Base-by-base conservation (phyloP, 352 stramenopile species). In the Phytophthora quininea region DNA sequence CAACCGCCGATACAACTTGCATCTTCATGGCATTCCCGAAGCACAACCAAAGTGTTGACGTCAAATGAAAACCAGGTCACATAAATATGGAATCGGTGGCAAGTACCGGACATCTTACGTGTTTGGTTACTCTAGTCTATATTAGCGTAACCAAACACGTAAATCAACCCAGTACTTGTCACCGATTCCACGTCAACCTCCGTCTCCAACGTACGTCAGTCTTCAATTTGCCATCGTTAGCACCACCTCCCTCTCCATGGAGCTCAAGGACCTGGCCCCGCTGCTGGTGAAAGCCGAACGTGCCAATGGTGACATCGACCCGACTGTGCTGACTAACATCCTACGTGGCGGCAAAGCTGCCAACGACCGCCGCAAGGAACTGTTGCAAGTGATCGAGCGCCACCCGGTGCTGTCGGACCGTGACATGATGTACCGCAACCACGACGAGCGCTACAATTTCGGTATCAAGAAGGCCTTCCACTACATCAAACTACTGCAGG, bases 361-460 rank as follows among this genome's bases (percentile, higher is more conserved):
- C 29, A 69, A 76, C 47, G 43, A 43, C 7, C 58, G 64, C 3
- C 69, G 64, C 38, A 73, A 73, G 35, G 30, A 67, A 19, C 46
- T 73, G 15, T 11, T 70, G 11, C 38, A 67, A 32, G 58, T 69
- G 29, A 73, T 73, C 48, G 63, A 65, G 51, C 58, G 19, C 0
- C 69, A 76, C 11, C 69, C 69, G 1, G 63, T 73, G 12, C 64
- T 76, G 0, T 76, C 69, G 1, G 63, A 73, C 46, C 69, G 69
- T n/a, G 51, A 76, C 31, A 67, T 76, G 63, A 67, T 73, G 58
- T 76, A 50, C 58, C 69, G 64, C 3, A 76, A 73, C 43, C 69
- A 76, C 46, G 63, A 57, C 11, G 63, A 76, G 50, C 69, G 69
- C 46, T 76, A 76, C 46, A 56, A 58, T 2, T 69, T 72, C 31